Conservation (phyloP, 176 grass and related monocot species). For the Pontederia paniculata region DNA sequence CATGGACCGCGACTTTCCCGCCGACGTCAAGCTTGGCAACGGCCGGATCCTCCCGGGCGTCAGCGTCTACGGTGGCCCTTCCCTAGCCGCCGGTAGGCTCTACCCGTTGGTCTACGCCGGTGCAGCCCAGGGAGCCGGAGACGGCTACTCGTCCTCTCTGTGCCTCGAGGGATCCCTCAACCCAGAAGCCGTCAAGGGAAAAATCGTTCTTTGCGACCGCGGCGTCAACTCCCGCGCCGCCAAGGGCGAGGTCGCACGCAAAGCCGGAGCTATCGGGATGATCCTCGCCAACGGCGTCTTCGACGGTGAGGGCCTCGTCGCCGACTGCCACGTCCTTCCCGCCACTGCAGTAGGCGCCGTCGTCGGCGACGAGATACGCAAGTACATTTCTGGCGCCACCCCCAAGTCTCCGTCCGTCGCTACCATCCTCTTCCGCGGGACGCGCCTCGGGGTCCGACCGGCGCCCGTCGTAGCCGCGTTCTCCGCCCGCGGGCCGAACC, state of each 20-base stretch:
- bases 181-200: not conserved
- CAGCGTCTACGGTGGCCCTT: conserved; percentile 1
- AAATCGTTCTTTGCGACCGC: not conserved
- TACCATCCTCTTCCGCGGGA: conserved; percentile 2
- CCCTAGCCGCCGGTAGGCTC: not conserved
- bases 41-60: not conserved
- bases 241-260: conserved; percentile 1
- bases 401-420: not conserved
- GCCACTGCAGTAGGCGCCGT: not conserved
- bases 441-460: not conserved
- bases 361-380: conserved; percentile 2
- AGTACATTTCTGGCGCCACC: not conserved
- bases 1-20: conserved; percentile 3
- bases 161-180: conserved; percentile 1
- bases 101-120: not conserved
- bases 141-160: not conserved
- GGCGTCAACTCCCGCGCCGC: conserved; percentile 1
- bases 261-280: not conserved
- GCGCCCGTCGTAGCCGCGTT: not conserved
- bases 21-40: conserved; percentile 6
- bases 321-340: conserved; percentile 2
- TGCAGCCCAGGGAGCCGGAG: not conserved
- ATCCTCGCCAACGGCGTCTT: conserved; percentile 1
- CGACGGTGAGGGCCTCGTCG: conserved; percentile 1
- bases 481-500: not conserved